Evolutionary conservation across 176 grass and related monocot genomes (phyloP).

Genomic region (Calamus simplicifolius): DNA sequence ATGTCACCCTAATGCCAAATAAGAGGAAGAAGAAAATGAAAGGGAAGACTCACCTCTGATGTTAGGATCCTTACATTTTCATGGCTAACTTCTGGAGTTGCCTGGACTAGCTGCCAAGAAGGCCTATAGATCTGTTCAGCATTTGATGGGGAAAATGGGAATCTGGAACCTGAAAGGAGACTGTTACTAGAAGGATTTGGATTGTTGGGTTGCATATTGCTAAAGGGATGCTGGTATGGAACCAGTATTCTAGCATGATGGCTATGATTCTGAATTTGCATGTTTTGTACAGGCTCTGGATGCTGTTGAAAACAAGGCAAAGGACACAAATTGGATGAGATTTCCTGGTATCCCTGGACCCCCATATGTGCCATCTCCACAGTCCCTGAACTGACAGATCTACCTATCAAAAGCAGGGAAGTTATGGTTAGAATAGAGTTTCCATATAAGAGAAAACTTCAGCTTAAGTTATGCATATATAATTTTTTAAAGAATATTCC

Average conservation of each 20-base stretch:
- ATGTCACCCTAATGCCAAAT: no score
- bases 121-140: conserved; percentile 29
- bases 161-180: conserved; percentile 41
- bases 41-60: conserved; percentile 37
- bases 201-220: conserved; percentile 29
- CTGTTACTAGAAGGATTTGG: conserved; percentile 24
- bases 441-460: no score
- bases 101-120: conserved; percentile 13
- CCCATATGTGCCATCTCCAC: conserved; percentile 20
- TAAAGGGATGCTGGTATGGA: conserved; percentile 27
- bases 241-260: conserved; percentile 38
- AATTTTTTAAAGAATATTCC: no score
- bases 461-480: no score
- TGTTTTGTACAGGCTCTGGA: conserved; percentile 22
- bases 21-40: neutral
- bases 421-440: neutral
- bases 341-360: conserved; percentile 30
- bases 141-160: conserved; percentile 23
- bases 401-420: conserved; percentile 23
- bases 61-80: conserved; percentile 28
- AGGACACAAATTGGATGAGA: conserved; percentile 25
- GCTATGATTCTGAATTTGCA: conserved; percentile 34
- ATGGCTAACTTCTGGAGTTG: conserved; percentile 21
- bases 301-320: conserved; percentile 31
- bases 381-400: conserved; percentile 31